A percentile compares a stretch with the other conserved stretches of the same genome.
These are phyloP conservation scores for Gossypium aridum DNA, from an alignment of 441 rosid species.

Conservation along the genomic window DNA sequence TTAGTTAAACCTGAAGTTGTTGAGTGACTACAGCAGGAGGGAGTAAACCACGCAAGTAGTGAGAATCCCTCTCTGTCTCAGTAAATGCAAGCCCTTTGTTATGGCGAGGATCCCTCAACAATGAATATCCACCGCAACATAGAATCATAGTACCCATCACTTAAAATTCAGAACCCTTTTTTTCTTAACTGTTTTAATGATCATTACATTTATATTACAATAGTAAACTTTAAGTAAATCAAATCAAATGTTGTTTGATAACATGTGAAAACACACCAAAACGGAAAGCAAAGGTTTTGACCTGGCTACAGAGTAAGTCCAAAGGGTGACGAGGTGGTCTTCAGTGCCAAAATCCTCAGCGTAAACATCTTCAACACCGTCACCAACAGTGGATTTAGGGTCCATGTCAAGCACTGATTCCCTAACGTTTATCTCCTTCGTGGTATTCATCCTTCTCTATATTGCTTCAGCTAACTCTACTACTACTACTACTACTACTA, in stretches of 20 bases:
- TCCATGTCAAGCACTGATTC: conserved; percentile 45
- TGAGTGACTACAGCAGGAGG: conserved; percentile 73
- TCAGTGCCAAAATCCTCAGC: conserved; percentile 65
- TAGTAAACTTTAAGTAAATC: not conserved
- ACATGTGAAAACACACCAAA: not conserved
- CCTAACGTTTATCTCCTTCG: conserved; percentile 34
- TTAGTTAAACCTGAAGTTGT: conserved; percentile 60
- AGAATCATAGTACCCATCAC: not conserved
- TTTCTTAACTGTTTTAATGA: too few species aligned
- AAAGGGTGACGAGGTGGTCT: conserved; percentile 61
- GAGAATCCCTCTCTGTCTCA: conserved; percentile 78
- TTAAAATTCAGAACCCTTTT: too few species aligned
- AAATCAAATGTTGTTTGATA: too few species aligned
- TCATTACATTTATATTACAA: too few species aligned
- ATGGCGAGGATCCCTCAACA: conserved; percentile 85
- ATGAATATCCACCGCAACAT: conserved; percentile 62
- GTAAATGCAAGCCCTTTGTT: conserved; percentile 90
- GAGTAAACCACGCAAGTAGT: conserved; percentile 82
- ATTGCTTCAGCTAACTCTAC: not conserved
- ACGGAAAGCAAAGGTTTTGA: not conserved
- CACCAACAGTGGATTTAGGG: conserved; percentile 44
- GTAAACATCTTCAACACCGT: conserved; percentile 59
- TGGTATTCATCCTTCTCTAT: conserved; percentile 40
- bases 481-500: too few species aligned
- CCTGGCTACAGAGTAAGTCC: conserved; percentile 75